phyloP scores from a whole-genome alignment of 768 basidiomycete genomes.

The Boletus tomentosulus region DNA sequence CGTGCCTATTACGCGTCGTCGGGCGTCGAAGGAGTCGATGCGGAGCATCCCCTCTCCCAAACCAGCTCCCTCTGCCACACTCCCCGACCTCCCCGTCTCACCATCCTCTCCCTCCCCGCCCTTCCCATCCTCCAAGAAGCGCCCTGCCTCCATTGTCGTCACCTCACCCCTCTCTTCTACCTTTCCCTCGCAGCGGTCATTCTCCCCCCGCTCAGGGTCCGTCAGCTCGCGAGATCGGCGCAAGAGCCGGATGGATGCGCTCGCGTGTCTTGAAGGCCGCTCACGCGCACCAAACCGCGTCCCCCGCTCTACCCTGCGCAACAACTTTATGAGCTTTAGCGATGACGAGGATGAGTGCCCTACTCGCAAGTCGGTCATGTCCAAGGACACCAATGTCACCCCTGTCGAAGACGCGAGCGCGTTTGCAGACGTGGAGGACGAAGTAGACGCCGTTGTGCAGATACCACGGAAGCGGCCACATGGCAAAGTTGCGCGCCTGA shows the following conservation, averaged over 20 bases:
- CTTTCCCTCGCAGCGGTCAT: conserved; percentile 12
- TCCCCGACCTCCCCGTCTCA: conserved; percentile 41
- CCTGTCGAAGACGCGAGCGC: conserved; percentile 20
- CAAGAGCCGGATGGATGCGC: conserved; percentile 53
- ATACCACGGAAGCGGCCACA: background rate
- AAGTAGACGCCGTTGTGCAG: conserved; percentile 26
- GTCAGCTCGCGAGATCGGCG: conserved; percentile 44
- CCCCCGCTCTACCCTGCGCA: conserved; percentile 17
- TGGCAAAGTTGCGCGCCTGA: background rate
- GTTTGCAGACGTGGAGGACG: conserved; percentile 32
- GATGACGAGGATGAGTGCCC: conserved; percentile 55
- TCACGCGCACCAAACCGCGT: conserved; percentile 22
- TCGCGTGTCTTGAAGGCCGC: conserved; percentile 63
- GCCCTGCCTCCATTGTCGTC: conserved; percentile 17
- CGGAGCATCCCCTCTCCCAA: conserved; percentile 56
- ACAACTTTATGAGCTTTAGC: conserved; percentile 65
- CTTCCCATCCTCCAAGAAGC: conserved; percentile 2
- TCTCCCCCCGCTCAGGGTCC: conserved; percentile 30
- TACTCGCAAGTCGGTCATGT: conserved; percentile 1
- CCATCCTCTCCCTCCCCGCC: background rate
- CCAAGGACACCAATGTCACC: background rate
- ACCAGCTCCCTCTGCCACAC: conserved; percentile 50
- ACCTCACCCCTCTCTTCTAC: conserved; percentile 1
- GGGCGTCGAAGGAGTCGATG: conserved; percentile 39
- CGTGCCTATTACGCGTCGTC: conserved; percentile 16